Conservation (phyloP, 2,329 filamentous ascomycete genomes). For the Fusarium neocosmosporiellum region DNA sequence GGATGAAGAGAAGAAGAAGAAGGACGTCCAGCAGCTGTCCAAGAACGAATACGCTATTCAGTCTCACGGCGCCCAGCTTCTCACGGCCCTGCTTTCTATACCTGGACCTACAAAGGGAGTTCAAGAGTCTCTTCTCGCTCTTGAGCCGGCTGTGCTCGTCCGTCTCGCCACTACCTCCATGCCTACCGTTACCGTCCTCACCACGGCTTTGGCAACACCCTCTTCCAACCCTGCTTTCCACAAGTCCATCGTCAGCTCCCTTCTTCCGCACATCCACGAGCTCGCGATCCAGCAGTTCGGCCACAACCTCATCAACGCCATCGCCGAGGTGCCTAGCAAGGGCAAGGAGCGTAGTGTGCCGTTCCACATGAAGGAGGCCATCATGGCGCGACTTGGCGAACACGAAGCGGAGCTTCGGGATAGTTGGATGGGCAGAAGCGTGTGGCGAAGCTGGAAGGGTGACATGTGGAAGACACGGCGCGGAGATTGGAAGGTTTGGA, state of each 20-base stretch:
- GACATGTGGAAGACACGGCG: slow-evolving; percentile 66
- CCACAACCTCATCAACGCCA: slow-evolving; percentile 62
- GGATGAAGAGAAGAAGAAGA: slow-evolving; percentile 51
- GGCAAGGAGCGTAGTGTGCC: slow-evolving; percentile 62
- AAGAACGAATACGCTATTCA: slow-evolving; percentile 69
- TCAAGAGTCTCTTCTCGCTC: slow-evolving; percentile 75
- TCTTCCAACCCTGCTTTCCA: slow-evolving; percentile 65
- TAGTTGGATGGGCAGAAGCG: slow-evolving; percentile 65
- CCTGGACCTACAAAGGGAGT: slow-evolving; percentile 78
- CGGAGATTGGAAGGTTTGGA: slow-evolving; percentile 67
- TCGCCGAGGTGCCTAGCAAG: slow-evolving; percentile 62
- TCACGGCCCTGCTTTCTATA: slow-evolving; percentile 81
- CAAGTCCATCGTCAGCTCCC: slow-evolving; percentile 62
- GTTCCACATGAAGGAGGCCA: slow-evolving; percentile 67
- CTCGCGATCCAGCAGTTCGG: slow-evolving; percentile 63
- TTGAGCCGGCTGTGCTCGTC: slow-evolving; percentile 66
- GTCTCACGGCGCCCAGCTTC: slow-evolving; percentile 83
- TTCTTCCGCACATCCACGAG: slow-evolving; percentile 57
- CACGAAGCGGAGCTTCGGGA: slow-evolving; percentile 63
- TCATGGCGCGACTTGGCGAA: slow-evolving; percentile 61
- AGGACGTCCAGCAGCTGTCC: slow-evolving; percentile 52
- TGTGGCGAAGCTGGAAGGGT: slow-evolving; percentile 69
- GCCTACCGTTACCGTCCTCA: slow-evolving; percentile 61
- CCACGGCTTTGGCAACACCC: slow-evolving; percentile 61
- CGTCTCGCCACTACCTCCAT: slow-evolving; percentile 70